Evolutionary conservation across 2,329 filamentous ascomycete genomes (phyloP).

Genomic region (Bipolaris gigantea): DNA sequence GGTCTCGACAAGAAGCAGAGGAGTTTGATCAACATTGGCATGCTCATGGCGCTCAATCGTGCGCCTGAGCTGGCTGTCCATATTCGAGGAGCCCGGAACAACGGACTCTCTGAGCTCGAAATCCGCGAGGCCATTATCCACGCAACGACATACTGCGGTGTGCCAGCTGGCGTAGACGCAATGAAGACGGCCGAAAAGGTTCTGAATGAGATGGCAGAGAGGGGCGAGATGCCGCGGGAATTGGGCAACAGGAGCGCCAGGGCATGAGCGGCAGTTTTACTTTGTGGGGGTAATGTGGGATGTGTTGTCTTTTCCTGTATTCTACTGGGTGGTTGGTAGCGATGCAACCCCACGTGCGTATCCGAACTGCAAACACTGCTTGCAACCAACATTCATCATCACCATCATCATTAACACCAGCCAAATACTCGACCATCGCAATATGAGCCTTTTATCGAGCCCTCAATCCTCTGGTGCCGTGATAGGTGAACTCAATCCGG

Average conservation of each 20-base stretch:
- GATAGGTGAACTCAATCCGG: neutral
- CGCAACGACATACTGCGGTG: conserved; percentile 56
- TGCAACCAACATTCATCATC: neutral
- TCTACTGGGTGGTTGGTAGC: neutral
- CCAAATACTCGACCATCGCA: neutral
- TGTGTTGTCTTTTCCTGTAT: neutral
- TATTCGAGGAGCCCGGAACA: conserved; percentile 64
- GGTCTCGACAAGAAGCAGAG: conserved; percentile 64
- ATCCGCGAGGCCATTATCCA: conserved; percentile 62
- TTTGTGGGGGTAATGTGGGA: neutral
- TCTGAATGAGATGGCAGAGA: conserved; percentile 55
- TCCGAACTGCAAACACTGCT: neutral
- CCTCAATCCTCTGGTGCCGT: neutral
- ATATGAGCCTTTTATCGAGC: neutral
- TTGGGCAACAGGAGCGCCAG: conserved; percentile 35
- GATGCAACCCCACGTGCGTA: neutral
- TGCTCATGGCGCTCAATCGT: conserved; percentile 65
- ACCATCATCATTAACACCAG: neutral
- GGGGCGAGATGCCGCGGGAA: conserved; percentile 46
- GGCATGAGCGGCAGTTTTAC: conserved; percentile 19
- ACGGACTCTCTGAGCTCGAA: conserved; percentile 63
- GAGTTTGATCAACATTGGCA: conserved; percentile 65
- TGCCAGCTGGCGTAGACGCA: conserved; percentile 58
- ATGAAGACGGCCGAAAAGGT: conserved; percentile 57
- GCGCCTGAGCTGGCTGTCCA: conserved; percentile 63